phyloP scores from a whole-genome alignment of 352 stramenopile genomes.

The Phytophthora litchii region DNA sequence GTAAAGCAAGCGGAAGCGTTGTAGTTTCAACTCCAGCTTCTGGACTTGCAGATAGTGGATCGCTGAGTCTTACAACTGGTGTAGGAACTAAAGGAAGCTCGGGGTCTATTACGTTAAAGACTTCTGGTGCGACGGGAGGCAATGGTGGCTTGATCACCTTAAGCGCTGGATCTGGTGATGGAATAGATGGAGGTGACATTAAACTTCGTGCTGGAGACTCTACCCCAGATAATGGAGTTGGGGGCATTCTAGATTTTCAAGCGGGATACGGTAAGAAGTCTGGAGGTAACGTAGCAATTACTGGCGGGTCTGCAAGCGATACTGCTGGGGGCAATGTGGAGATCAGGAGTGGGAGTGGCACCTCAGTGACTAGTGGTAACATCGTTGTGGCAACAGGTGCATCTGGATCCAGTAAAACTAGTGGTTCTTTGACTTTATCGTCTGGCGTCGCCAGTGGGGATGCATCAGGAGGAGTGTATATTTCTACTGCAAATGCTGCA shows the following conservation, averaged over 20 bases:
- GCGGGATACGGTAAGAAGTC: slow-evolving; percentile 29
- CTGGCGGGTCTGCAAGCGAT: slow-evolving; percentile 25
- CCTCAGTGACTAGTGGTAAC: slow-evolving; percentile 29
- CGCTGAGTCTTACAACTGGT: slow-evolving; percentile 25
- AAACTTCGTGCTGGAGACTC: slow-evolving; percentile 26
- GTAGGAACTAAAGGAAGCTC: slow-evolving; percentile 25
- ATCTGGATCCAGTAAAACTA: slow-evolving; percentile 23
- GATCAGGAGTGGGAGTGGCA: slow-evolving; percentile 29
- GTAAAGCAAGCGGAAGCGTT: slow-evolving; percentile 30
- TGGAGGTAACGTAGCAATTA: slow-evolving; percentile 30
- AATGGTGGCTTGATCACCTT: slow-evolving; percentile 34
- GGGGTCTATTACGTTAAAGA: slow-evolving; percentile 23
- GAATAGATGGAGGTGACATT: slow-evolving; percentile 25
- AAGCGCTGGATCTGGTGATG: slow-evolving; percentile 21
- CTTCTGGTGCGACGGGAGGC: slow-evolving; percentile 19
- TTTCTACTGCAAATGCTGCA: slow-evolving; percentile 26
- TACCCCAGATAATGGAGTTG: slow-evolving; percentile 20
- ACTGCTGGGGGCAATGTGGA: slow-evolving; percentile 25
- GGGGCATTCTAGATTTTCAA: slow-evolving; percentile 23
- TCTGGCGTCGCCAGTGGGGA: slow-evolving; percentile 27
- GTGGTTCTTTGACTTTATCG: slow-evolving; percentile 34
- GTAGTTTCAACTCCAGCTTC: slow-evolving; percentile 11
- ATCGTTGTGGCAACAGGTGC: slow-evolving; percentile 31
- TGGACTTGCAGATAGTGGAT: slow-evolving; percentile 22
- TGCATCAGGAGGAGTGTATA: slow-evolving; percentile 30